Evolutionary conservation across 106 monocot genomes (phyloP), one percentile per base, ranked within the genome.

Genomic region (Dioscorea alata): DNA sequence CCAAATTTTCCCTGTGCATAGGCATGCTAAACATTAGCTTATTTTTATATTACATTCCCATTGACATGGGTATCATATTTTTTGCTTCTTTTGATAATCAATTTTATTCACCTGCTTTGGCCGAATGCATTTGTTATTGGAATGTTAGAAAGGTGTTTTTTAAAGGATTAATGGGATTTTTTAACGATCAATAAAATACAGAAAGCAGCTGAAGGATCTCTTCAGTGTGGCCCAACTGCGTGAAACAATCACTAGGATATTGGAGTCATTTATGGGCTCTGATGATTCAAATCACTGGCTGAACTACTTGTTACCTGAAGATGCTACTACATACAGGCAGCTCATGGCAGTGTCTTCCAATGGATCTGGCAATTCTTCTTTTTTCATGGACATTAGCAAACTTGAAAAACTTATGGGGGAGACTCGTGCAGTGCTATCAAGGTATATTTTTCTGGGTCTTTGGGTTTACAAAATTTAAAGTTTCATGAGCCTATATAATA

Each of bases 381-480:
- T 84, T 23, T 65, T 78, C n/a, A 86, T 89, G 78, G 84, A 89
- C 69, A 48, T 71, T 13, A 69, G 66, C 69, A 97, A 87, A 63
- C 92, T 97, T 50, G 97, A 92, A 56, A 82, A 92, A 63, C 76
- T 97, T 33, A 80, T 97, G 70, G 69, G 65, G 68, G 92, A 97
- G 72, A 85, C 97, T 13, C 74, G 81, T n/a, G 61, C 64, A 24
- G 89, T 87, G 42, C 54, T 97, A 63, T 82, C 84, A 76, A 92
- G 97, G 97, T 97, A 79, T 21, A 13, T 4, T 8, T 13, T 24
- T 58, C 33, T 42, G 1, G 10, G 51, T 14, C 19, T 65, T 21
- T 65, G 18, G 42, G 42, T 42, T 42, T 42, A 42, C 42, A 42
- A 42, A 42, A 10, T 42, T 10, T 42, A 42, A 42, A 42, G 42